Percentiles rank a stretch among this genome's conserved stretches.
These are phyloP conservation scores for Chenopodium album DNA, from an alignment of 148 eudicot species.

Conservation along the genomic window DNA sequence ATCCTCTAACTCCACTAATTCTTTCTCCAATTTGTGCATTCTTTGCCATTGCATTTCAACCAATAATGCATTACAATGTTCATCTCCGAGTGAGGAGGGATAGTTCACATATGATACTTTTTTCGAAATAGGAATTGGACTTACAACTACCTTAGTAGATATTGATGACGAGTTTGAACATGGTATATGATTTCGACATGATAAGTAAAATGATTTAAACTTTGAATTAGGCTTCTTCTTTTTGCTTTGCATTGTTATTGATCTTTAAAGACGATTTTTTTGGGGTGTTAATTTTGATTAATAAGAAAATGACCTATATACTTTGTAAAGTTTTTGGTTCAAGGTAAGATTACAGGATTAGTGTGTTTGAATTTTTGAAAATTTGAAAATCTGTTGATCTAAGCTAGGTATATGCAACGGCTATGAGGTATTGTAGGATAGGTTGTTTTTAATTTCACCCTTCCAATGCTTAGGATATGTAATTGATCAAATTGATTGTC, in stretches of 20 bases:
- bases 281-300: neutral
- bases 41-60: conserved; percentile 13
- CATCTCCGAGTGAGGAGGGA: neutral
- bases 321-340: neutral
- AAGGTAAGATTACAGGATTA: neutral
- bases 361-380: neutral
- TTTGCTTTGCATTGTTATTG: conserved; percentile 20
- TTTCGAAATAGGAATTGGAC: conserved; percentile 14
- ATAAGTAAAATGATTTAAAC: conserved; percentile 18
- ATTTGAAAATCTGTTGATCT: conserved; percentile 19
- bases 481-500: too few relatives aligned
- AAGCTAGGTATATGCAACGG: conserved; percentile 23
- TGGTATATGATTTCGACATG: conserved; percentile 20
- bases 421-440: conserved; percentile 13
- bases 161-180: conserved; percentile 19
- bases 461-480: too few relatives aligned
- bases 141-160: conserved; percentile 7
- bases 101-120: neutral
- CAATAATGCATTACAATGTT: neutral
- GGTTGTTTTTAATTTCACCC: conserved; percentile 4
- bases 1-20: conserved; percentile 27
- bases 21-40: conserved; percentile 22
- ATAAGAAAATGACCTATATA: neutral
- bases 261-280: neutral
- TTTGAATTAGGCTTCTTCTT: conserved; percentile 24